Base-by-base conservation (phyloP, 2,329 filamentous ascomycete genomes). In the Podosphaera aphanis region DNA sequence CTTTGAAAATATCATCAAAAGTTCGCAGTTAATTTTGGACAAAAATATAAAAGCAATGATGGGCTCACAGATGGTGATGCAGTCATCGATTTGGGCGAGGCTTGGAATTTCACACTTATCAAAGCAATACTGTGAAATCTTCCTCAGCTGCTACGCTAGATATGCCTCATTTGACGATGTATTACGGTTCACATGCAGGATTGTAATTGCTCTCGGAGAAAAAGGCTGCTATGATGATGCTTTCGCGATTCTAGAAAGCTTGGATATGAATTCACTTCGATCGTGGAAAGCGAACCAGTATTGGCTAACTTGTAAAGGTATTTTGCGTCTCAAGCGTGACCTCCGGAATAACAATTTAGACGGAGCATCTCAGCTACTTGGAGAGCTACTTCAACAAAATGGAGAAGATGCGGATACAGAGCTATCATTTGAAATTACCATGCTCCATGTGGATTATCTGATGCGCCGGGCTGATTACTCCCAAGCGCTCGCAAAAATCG, bases 271-370 rank as follows among this genome's bases (percentile, higher is more conserved):
- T 48, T 64, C 70, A 3, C 66, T 82, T 35, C 75, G 79, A 2
- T 78, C 82, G 0, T 71, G 86, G 59, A 93, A 85, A 60, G 70
- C 79, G 16, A 77, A 79, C 51, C 83, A 92, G 53, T 78, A 79
- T 56, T 74, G 80, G 65, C 64, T 71, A 51, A 74, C 74, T 46
- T 80, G 77, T 56, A 68, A 73, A 13, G 77, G 72, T 3, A 67
- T 84, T 38, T 65, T 83, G 48, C 76, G 74, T 54, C 61, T 83
- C 8, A 73, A 70, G 51, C 66, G 69, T 48, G 74, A 78, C 50
- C 63, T 84, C 5, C 69, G 74, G 47, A 66, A 53, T 21, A 66
- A 71, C 48, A 67, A 80, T 54, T 64, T 71, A 50, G 59, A 65
- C 44, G 68, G 71, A 15, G 73, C 74, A 44, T 63, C 68, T 35